A percentile compares a stretch with the other conserved stretches of the same genome.
phyloP scores from a whole-genome alignment of 495 filamentous ascomycete species.

The Neurospora sublineolata region DNA sequence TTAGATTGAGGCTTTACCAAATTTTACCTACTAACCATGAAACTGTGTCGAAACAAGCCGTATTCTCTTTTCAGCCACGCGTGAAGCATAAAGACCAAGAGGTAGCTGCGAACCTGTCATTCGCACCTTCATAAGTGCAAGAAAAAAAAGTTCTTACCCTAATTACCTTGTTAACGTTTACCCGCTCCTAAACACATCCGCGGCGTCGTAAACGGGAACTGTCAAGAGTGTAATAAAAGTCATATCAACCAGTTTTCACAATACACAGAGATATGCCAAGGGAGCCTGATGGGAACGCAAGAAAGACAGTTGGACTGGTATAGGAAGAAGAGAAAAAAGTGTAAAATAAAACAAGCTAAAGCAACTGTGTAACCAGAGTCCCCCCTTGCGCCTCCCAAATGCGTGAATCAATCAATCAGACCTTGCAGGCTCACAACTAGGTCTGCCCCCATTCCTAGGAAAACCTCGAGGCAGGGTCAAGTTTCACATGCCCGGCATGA shows the following conservation, averaged over 20 bases:
- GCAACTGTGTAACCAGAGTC: not conserved
- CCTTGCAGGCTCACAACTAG: not conserved
- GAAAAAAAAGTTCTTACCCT: not conserved
- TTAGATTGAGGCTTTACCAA: not conserved
- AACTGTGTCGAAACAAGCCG: not conserved
- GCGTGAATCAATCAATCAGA: not conserved
- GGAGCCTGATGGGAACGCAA: not conserved
- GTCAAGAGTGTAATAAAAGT: not conserved
- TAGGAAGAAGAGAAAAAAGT: not conserved
- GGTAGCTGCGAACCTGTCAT: not conserved
- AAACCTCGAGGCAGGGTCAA: not conserved
- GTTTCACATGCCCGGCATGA: not conserved
- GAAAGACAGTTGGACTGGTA: not conserved
- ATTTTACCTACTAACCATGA: not conserved
- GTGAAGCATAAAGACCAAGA: not conserved
- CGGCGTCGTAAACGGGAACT: not conserved
- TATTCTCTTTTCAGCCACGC: not conserved
- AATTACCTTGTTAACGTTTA: not conserved
- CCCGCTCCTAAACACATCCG: not conserved
- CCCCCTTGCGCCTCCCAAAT: not conserved
- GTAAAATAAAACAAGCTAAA: not conserved
- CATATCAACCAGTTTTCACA: not conserved
- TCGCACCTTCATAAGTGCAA: not conserved
- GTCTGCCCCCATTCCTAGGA: not conserved
- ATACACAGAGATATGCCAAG: not conserved